phyloP scores from a whole-genome alignment of 1,139 yeast species.

The Pichia sp. region DNA sequence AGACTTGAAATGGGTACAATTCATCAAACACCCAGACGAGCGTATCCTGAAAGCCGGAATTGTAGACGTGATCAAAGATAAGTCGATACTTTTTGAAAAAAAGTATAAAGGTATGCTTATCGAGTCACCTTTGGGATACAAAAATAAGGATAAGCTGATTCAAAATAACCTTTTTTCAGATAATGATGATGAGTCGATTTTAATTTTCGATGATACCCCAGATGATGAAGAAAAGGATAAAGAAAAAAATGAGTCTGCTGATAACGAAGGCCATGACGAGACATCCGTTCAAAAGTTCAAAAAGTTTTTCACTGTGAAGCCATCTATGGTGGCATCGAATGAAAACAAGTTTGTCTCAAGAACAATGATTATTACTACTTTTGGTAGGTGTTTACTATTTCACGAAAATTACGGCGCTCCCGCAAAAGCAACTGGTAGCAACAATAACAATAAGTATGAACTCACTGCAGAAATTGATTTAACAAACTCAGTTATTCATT shows the following conservation, averaged over 20 bases:
- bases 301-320: constrained; percentile 25
- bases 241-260: constrained; percentile 14
- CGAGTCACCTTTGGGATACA: constrained; percentile 50
- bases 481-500: constrained; percentile 38
- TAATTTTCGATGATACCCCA: constrained; percentile 10
- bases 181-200: constrained; percentile 18
- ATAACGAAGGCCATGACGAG: constrained; percentile 3
- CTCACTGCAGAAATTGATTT: constrained; percentile 43
- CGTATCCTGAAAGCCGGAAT: constrained; percentile 61
- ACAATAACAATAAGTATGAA: constrained; percentile 25
- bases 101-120: constrained; percentile 48
- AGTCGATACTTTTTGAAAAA: constrained; percentile 46
- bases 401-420: constrained; percentile 20
- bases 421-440: background rate
- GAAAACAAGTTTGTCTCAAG: constrained; percentile 8
- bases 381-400: constrained; percentile 49
- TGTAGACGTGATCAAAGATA: constrained; percentile 27
- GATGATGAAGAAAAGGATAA: constrained; percentile 7
- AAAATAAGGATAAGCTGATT: constrained; percentile 19
- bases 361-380: constrained; percentile 36
- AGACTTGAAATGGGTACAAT: constrained; percentile 63
- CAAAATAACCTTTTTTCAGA: constrained; percentile 5
- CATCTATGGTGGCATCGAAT: background rate
- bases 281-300: constrained; percentile 21
- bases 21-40: constrained; percentile 57